phyloP scores from a whole-genome alignment of 2,329 filamentous ascomycete genomes.

The Ophiostoma sp. region DNA sequence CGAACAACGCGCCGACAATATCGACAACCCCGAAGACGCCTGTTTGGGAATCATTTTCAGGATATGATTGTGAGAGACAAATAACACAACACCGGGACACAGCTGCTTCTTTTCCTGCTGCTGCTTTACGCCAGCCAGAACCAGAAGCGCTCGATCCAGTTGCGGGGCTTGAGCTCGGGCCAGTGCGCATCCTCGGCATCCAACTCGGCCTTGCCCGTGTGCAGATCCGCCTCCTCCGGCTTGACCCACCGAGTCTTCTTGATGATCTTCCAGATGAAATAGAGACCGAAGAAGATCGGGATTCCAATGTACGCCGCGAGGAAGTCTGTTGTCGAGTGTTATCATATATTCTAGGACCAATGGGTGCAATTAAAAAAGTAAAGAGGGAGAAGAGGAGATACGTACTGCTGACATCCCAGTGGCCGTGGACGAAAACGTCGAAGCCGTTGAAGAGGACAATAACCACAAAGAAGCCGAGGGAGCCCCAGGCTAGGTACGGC shows the following conservation, averaged over 20 bases:
- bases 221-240: slow-evolving; percentile 54
- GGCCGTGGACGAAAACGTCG: slow-evolving; percentile 65
- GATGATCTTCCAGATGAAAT: slow-evolving; percentile 60
- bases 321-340: slow-evolving; percentile 64
- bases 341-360: slow-evolving; percentile 54
- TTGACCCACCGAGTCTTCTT: slow-evolving; percentile 43
- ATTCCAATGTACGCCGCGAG: slow-evolving; percentile 64
- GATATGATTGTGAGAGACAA: neutral
- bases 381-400: neutral
- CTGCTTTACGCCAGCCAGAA: slow-evolving; percentile 43
- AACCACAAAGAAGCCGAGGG: slow-evolving; percentile 63
- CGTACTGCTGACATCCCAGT: slow-evolving; percentile 32
- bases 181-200: slow-evolving; percentile 47
- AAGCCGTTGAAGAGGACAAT: slow-evolving; percentile 74
- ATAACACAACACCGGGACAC: neutral
- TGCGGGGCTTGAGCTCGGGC: slow-evolving; percentile 48
- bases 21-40: neutral
- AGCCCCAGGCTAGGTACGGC: slow-evolving; percentile 67
- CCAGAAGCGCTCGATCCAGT: slow-evolving; percentile 54
- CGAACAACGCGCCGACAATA: neutral
- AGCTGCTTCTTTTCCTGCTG: neutral
- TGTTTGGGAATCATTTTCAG: neutral
- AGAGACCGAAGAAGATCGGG: slow-evolving; percentile 61
- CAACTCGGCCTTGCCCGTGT: slow-evolving; percentile 62
- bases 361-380: slow-evolving; percentile 38